Conservation (phyloP, 1,284 basidiomycete species). For the Irpex sp. region DNA sequence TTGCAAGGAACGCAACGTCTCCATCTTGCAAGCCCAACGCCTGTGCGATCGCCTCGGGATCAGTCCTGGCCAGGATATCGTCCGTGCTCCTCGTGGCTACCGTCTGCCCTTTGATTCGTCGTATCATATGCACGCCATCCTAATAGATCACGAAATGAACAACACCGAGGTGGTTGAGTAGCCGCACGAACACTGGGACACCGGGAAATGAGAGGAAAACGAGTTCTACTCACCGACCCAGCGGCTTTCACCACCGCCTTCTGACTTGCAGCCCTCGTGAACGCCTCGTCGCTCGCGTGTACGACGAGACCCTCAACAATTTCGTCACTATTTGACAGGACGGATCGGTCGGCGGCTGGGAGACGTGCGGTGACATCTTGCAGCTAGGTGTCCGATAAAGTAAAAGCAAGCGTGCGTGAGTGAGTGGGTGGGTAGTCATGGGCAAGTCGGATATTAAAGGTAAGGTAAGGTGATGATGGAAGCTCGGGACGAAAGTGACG, state of each 20-base stretch:
- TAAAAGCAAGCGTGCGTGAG: neutral
- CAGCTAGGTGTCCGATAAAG: slow-evolving; percentile 35
- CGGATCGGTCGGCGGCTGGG: slow-evolving; percentile 31
- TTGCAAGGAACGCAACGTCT: slow-evolving; percentile 40
- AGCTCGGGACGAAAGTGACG: neutral
- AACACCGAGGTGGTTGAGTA: neutral
- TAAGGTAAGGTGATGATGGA: neutral
- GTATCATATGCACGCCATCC: neutral
- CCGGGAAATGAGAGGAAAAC: neutral
- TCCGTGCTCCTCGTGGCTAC: neutral
- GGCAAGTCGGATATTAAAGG: neutral
- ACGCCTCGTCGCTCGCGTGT: slow-evolving; percentile 15
- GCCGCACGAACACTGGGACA: neutral
- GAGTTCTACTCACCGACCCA: slow-evolving; percentile 1
- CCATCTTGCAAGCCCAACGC: slow-evolving; percentile 17
- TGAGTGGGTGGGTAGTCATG: neutral
- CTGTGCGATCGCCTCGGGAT: slow-evolving; percentile 19
- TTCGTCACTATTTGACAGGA: slow-evolving; percentile 36
- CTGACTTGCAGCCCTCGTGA: slow-evolving; percentile 16
- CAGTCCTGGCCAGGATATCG: neutral
- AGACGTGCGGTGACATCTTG: slow-evolving; percentile 46
- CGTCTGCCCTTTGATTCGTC: neutral
- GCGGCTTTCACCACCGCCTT: slow-evolving; percentile 3
- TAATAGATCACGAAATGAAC: neutral
- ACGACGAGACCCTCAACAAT: slow-evolving; percentile 57